phyloP scores from a whole-genome alignment of 345 rosid genomes.

The Syzygium oleosum region DNA sequence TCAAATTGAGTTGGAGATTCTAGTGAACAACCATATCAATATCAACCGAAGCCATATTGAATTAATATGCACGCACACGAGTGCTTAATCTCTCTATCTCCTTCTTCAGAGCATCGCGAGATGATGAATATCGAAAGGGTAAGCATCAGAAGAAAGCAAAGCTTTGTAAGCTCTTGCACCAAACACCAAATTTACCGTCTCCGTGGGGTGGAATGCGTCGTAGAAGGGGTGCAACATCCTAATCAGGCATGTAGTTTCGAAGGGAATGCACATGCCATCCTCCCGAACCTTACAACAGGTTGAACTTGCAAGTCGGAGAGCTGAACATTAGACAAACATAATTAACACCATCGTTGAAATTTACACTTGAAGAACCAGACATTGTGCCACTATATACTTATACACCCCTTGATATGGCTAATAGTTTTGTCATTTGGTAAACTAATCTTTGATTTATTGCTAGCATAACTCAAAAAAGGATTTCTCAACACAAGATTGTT shows the following conservation, averaged over 20 bases:
- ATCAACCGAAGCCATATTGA: background rate
- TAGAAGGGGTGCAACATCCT: conserved; percentile 27
- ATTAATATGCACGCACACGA: background rate
- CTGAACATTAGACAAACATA: background rate
- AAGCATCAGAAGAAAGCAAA: conserved; percentile 4
- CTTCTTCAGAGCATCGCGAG: background rate
- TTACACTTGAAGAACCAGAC: background rate
- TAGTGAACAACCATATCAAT: background rate
- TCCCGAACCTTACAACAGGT: background rate
- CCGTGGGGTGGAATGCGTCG: conserved; percentile 48
- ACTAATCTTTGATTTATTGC: no score
- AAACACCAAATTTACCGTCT: conserved; percentile 6
- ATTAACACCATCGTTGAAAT: background rate
- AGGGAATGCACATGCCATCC: conserved; percentile 2
- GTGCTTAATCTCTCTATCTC: background rate
- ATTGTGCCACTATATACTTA: background rate
- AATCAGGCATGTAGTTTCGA: conserved; percentile 20
- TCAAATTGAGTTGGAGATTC: background rate
- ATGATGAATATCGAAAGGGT: conserved; percentile 15
- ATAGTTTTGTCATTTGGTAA: no score
- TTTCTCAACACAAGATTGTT: no score
- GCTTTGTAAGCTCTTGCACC: conserved; percentile 16
- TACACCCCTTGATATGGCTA: no score
- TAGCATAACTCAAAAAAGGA: no score
- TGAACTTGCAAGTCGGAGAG: background rate